Conservation (phyloP, 805 yeast genomes). For the Saturnispora saitoi region DNA sequence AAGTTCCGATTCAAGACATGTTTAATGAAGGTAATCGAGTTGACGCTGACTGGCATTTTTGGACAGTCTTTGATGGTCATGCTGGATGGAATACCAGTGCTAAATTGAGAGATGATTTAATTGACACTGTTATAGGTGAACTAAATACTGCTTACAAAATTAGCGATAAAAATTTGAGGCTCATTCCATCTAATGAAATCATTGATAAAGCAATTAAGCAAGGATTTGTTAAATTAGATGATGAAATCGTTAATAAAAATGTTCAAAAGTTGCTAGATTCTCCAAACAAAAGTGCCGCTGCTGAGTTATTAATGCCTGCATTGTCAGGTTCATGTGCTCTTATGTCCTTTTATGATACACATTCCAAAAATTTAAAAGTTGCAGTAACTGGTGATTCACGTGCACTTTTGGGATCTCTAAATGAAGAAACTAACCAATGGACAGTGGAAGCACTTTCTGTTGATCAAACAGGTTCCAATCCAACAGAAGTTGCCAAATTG, state of each 20-base stretch:
- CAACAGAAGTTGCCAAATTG: conserved; percentile 76
- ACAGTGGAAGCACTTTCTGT: conserved; percentile 76
- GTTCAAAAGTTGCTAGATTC: conserved; percentile 60
- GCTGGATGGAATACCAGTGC: conserved; percentile 92
- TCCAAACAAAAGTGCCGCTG: conserved; percentile 58
- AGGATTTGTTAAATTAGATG: conserved; percentile 78
- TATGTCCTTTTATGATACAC: conserved; percentile 77
- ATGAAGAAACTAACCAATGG: conserved; percentile 59
- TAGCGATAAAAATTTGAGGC: conserved; percentile 42
- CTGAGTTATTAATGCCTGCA: conserved; percentile 81
- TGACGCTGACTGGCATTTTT: conserved; percentile 79
- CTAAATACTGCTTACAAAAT: conserved; percentile 58
- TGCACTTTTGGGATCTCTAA: conserved; percentile 72
- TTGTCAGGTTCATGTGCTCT: conserved; percentile 92
- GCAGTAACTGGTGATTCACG: conserved; percentile 97
- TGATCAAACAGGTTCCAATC: conserved; percentile 93
- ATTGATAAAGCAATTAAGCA: conserved; percentile 72
- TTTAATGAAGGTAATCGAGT: conserved; percentile 39
- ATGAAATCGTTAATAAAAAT: conserved; percentile 73
- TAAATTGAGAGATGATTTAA: conserved; percentile 71
- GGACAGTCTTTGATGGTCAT: conserved; percentile 96
- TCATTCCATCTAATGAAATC: conserved; percentile 56
- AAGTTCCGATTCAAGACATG: conserved; percentile 58
- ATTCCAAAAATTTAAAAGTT: conserved; percentile 61
- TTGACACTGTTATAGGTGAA: conserved; percentile 69